Evolutionary conservation across 768 basidiomycete genomes (phyloP).

Genomic region (Rhizopogon roseolus): DNA sequence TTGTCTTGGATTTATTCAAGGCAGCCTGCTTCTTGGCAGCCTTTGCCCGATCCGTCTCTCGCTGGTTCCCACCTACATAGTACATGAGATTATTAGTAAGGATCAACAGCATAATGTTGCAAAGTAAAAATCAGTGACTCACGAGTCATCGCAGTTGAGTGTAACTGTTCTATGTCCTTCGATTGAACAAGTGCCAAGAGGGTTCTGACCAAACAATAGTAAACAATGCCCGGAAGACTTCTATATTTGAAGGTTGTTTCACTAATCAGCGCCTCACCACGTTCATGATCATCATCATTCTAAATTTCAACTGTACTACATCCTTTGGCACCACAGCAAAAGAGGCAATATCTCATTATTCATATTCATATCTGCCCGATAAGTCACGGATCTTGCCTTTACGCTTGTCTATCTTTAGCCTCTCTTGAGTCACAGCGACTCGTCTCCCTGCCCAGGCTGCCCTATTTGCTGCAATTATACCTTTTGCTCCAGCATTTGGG

Average conservation of each 20-base stretch:
- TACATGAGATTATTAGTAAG: constrained; percentile 8
- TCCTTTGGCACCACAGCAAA: constrained; percentile 9
- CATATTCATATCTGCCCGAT: constrained; percentile 1
- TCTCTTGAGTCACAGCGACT: constrained; percentile 6
- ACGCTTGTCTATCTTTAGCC: not conserved
- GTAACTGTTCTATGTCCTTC: constrained; percentile 5
- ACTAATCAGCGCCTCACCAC: not conserved
- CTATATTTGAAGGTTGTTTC: constrained; percentile 2
- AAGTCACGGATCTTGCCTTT: constrained; percentile 12
- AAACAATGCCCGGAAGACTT: constrained; percentile 14
- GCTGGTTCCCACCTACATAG: constrained; percentile 71
- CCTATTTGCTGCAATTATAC: not conserved
- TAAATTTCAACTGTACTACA: no score
- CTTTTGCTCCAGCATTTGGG: not conserved
- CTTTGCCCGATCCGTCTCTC: constrained; percentile 68
- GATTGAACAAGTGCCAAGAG: constrained; percentile 2
- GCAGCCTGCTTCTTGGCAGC: constrained; percentile 67
- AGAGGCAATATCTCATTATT: constrained; percentile 10
- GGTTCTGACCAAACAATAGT: constrained; percentile 13
- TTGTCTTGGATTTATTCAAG: constrained; percentile 51
- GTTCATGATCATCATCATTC: constrained; percentile 10
- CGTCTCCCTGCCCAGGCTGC: not conserved
- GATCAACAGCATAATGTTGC: not conserved
- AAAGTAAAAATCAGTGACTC: constrained; percentile 23
- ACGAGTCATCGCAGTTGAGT: constrained; percentile 45